Conservation (phyloP, 2,329 filamentous ascomycete genomes). For the Paecilomyces sp. region DNA sequence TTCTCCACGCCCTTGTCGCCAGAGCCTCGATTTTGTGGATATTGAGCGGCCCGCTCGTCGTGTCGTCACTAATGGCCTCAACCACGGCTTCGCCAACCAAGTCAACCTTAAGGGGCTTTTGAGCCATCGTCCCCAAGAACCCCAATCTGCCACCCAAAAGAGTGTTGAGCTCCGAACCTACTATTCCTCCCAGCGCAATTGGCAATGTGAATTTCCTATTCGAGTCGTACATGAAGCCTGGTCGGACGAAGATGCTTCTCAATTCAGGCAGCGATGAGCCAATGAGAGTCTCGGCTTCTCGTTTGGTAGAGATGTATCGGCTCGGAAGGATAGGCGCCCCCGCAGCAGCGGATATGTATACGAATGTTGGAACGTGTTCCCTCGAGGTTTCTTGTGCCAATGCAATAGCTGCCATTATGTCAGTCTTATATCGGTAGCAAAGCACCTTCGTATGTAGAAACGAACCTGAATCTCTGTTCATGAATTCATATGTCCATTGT, state of each 20-base stretch:
- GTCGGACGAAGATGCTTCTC: constrained; percentile 73
- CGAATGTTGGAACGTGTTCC: constrained; percentile 62
- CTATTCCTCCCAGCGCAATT: constrained; percentile 68
- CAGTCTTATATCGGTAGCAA: background rate
- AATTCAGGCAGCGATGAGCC: constrained; percentile 64
- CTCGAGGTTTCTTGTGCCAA: constrained; percentile 69
- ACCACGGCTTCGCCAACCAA: constrained; percentile 82
- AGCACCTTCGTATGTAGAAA: constrained; percentile 1
- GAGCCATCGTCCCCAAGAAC: constrained; percentile 73
- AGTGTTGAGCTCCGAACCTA: constrained; percentile 69
- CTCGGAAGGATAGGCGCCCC: constrained; percentile 77
- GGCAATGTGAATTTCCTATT: constrained; percentile 76
- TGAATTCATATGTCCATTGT: constrained; percentile 89
- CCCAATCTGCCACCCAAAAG: constrained; percentile 69
- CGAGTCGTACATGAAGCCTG: constrained; percentile 83
- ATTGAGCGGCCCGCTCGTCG: constrained; percentile 68
- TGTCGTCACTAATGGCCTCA: constrained; percentile 71
- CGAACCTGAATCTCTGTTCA: constrained; percentile 76
- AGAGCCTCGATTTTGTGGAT: constrained; percentile 72
- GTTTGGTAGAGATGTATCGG: constrained; percentile 85
- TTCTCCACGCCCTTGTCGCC: constrained; percentile 78
- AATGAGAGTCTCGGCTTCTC: constrained; percentile 78
- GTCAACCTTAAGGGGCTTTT: constrained; percentile 83
- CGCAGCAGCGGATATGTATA: constrained; percentile 81
- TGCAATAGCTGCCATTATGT: constrained; percentile 58